Conservation (phyloP, 805 yeast genomes). For the Monosporozyma aerobia region DNA sequence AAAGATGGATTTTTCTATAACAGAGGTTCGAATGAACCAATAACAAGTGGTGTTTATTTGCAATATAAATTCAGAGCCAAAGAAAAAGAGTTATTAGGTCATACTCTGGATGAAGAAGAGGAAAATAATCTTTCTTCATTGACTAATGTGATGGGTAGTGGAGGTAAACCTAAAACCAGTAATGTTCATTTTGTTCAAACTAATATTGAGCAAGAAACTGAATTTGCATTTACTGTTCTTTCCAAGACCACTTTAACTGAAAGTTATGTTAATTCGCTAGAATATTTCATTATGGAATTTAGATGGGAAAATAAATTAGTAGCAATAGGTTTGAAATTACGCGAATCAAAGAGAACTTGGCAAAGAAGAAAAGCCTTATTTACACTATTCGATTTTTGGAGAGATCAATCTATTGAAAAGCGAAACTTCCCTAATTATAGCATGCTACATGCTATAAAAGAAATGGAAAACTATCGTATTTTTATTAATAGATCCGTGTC, state of each 20-base stretch:
- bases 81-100: slow-evolving; percentile 20
- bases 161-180: slow-evolving; percentile 20
- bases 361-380: slow-evolving; percentile 30
- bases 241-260: slow-evolving; percentile 26
- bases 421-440: slow-evolving; percentile 23
- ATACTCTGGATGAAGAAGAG: neutral
- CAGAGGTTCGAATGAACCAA: slow-evolving; percentile 21
- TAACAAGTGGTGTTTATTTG: slow-evolving; percentile 25
- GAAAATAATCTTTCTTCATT: neutral
- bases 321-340: slow-evolving; percentile 24
- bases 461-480: slow-evolving; percentile 30
- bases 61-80: slow-evolving; percentile 26
- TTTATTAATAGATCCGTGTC: slow-evolving; percentile 30
- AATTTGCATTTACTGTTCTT: slow-evolving; percentile 19
- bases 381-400: slow-evolving; percentile 30
- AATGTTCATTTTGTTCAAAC: slow-evolving; percentile 25
- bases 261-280: slow-evolving; percentile 28
- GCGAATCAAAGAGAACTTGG: slow-evolving; percentile 32
- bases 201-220: slow-evolving; percentile 24
- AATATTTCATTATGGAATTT: slow-evolving; percentile 30
- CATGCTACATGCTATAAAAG: slow-evolving; percentile 29
- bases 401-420: slow-evolving; percentile 29
- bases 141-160: neutral
- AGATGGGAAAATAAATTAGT: slow-evolving; percentile 30
- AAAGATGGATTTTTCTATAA: slow-evolving; percentile 27